These are phyloP conservation scores for Helianthus tuberosus DNA, from an alignment of 129 eudicot species.

Conservation along the genomic window DNA sequence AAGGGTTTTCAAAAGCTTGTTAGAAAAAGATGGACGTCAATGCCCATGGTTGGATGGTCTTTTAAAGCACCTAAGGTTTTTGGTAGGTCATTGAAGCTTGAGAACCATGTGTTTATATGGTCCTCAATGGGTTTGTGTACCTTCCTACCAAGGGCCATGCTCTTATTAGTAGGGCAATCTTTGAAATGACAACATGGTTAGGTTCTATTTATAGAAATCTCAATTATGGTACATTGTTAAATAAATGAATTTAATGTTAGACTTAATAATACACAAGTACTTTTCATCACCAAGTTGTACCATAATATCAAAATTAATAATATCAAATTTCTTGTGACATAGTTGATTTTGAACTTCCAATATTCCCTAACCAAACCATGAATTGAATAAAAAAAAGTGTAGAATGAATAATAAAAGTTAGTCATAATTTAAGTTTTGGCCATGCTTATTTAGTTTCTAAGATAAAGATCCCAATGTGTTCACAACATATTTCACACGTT, in stretches of 20 bases:
- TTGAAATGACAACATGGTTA: not conserved
- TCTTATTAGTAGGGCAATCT: not conserved
- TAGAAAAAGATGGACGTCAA: constrained; percentile 19
- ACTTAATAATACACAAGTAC: not conserved
- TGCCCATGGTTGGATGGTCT: constrained; percentile 28
- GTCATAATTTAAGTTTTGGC: not conserved
- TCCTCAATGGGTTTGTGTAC: constrained; percentile 33
- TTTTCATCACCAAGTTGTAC: not conserved
- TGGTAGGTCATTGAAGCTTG: constrained; percentile 33
- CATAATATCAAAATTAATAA: not conserved
- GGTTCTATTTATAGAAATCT: not conserved
- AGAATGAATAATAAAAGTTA: not conserved
- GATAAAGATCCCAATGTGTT: too few relatives aligned
- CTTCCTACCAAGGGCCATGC: constrained; percentile 20
- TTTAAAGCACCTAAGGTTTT: constrained; percentile 23
- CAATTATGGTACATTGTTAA: not conserved
- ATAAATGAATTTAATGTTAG: not conserved
- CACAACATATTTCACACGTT: too few relatives aligned
- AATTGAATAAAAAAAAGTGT: not conserved
- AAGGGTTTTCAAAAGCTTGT: constrained; percentile 29
- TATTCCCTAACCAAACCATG: not conserved
- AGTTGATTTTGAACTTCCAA: too few relatives aligned
- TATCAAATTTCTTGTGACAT: not conserved
- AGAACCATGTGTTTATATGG: constrained; percentile 37
- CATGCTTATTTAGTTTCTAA: not conserved